Evolutionary conservation across 139 green algal genomes (phyloP), one percentile per base, ranked within the genome.

Genomic region (Tetradesmus obliquus): DNA sequence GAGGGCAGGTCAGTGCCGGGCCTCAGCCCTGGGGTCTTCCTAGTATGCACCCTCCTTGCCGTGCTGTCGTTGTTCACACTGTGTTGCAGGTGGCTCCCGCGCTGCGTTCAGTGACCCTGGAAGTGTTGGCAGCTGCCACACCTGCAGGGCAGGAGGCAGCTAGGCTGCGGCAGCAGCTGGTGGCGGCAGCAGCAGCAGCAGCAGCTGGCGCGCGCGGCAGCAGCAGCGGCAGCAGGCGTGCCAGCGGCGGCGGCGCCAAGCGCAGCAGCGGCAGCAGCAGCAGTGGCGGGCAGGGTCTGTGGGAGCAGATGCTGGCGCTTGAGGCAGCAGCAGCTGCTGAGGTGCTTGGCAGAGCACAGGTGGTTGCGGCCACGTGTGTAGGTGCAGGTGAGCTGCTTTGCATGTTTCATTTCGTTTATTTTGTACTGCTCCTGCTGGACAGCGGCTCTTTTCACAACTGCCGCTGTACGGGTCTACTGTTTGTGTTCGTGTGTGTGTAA

Each of bases 301-400:
- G 79, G 82, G 60, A 85, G 12, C 90, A 93, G 89, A 93, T 94
- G 6, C 80, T 96, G 66, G 76, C 88, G 24, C 84, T 96, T 66
- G 91, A 96, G 84, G 92, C 87, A 55, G 92, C 13, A 4, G 96
- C 94, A 20, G 95, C 95, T 12, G 76, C 91, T 9, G 81, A 91
- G 53, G 92, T 97, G 86, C 92, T 97, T 57, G 89, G 79, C 5
- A 17, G 76, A 3, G 91, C 88, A 2, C 92, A 93, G 58, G 96
- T 97, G 82, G 88, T 96, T 24, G 94, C 94, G 5, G 91, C 91
- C 62, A 95, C 93, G 0, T 96, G 94, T 82, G 93, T 95, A 12
- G 93, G 91, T 19, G 91, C 90, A 15, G 83, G 90, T 91, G 57
- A 55, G 88, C 9, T 53, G 51, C 17, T 4, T 87, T 87, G 7